phyloP scores from a whole-genome alignment of 352 stramenopile species.

The Globisporangium cederbergense region DNA sequence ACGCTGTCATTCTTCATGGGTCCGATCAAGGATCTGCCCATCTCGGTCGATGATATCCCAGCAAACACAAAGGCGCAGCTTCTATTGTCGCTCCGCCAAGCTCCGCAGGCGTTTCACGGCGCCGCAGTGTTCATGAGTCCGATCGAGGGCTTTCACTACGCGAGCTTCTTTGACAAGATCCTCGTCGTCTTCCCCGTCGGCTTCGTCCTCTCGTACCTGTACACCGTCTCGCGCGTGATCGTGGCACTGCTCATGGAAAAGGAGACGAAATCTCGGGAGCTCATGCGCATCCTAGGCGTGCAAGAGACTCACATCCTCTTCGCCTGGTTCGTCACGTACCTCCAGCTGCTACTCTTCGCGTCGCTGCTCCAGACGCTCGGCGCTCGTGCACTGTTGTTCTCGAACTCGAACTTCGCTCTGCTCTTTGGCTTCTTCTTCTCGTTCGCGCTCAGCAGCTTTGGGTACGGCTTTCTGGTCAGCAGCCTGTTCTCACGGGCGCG shows the following conservation, averaged over 20 bases:
- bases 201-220: constrained; percentile 92
- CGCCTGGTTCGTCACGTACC: constrained; percentile 80
- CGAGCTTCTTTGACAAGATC: constrained; percentile 80
- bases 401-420: constrained; percentile 31
- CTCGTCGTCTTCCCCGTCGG: constrained; percentile 79
- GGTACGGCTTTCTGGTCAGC: constrained; percentile 74
- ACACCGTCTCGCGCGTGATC: constrained; percentile 88
- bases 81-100: constrained; percentile 47
- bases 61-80: constrained; percentile 31
- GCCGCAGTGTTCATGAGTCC: constrained; percentile 44
- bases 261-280: constrained; percentile 87
- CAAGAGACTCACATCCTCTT: constrained; percentile 42
- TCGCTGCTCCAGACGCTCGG: constrained; percentile 46
- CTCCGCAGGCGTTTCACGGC: constrained; percentile 58
- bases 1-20: constrained; percentile 12
- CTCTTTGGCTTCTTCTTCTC: constrained; percentile 74
- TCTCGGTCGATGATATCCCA: constrained; percentile 13
- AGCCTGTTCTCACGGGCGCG: constrained; percentile 56
- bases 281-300: constrained; percentile 91
- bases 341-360: constrained; percentile 45
- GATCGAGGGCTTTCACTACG: constrained; percentile 47
- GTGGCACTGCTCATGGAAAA: constrained; percentile 92
- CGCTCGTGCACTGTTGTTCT: constrained; percentile 37
- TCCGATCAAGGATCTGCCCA: constrained; percentile 16
- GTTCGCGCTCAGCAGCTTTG: constrained; percentile 74